Evolutionary conservation across 371 early-diverging fungal species (phyloP), one percentile per base, ranked within the genome.

Genomic region (Zopfochytrium polystomum): DNA sequence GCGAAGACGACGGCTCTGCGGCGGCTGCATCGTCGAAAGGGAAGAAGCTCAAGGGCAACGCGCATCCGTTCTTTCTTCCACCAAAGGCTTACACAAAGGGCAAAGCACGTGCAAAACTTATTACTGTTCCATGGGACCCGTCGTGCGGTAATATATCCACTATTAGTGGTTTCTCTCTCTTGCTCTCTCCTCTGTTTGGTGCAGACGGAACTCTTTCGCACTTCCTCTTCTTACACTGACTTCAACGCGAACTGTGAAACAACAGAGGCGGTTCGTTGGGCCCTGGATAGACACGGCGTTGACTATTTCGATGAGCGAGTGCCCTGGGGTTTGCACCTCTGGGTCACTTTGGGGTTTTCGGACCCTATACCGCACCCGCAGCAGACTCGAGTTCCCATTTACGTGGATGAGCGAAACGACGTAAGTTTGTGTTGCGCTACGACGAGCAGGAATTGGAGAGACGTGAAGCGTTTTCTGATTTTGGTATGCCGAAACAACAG

Each of bases 311-410:
- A 74, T 35, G 31, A 60, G 32, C 27, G 52, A 2, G 47, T 52
- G 53, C 77, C 77, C 7, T 77, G 72, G 72, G 72, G 72, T 0
- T 55, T 67, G 3, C 74, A 77, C 45, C 23, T 74, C 7, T 62
- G 57, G 63, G 57, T 49, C 3, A 54, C 71, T 1, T 52, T 77
- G 1, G 56, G 42, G 6, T 60, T 55, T 33, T 73, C 74, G 7
- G 71, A 69, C 23, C 57, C 65, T 0, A 52, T 60, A 25, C 71
- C 74, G 11, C 65, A 59, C 42, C 23, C 34, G 1, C 72, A 66
- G 34, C 70, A 72, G 44, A 32, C 48, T 4, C 18, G 25, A 1
- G 58, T 74, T 18, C 77, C 77, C 1, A 48, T 77, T 5, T 62
- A 70, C 18, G 46, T 60, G 32, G 72, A 52, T 53, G 61, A 52